Conservation (phyloP, 371 early-diverging fungal genomes). For the Apophysomyces ossiformis region DNA sequence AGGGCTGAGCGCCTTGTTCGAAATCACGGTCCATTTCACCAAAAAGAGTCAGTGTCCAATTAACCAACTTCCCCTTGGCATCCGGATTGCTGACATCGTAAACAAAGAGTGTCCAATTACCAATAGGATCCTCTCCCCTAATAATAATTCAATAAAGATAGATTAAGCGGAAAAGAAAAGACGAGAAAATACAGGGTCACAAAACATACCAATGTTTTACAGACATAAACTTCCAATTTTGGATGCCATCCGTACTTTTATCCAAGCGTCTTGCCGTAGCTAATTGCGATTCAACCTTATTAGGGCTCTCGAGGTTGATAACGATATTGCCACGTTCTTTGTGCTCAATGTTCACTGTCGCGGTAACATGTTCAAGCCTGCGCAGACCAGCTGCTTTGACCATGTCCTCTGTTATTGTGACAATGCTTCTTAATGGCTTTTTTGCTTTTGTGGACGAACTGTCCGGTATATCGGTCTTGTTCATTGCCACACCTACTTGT, state of each 20-base stretch:
- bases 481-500: conserved; percentile 40
- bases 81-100: conserved; percentile 55
- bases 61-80: conserved; percentile 50
- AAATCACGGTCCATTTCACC: conserved; percentile 59
- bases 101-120: conserved; percentile 83
- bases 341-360: conserved; percentile 84
- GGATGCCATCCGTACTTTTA: conserved; percentile 71
- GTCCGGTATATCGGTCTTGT: conserved; percentile 65
- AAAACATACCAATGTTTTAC: conserved; percentile 91
- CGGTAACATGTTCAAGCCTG: conserved; percentile 86
- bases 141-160: background rate
- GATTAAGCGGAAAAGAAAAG: background rate
- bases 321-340: conserved; percentile 81
- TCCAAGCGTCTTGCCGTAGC: conserved; percentile 74
- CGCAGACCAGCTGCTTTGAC: conserved; percentile 54
- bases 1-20: conserved; percentile 29
- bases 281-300: conserved; percentile 66
- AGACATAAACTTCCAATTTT: conserved; percentile 93
- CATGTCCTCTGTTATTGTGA: conserved; percentile 49
- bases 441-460: conserved; percentile 28
- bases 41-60: conserved; percentile 72
- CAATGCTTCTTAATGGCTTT: conserved; percentile 35
- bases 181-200: conserved; percentile 2
- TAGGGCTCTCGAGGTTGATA: conserved; percentile 77
- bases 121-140: conserved; percentile 86